Evolutionary conservation across 306 rosid species (phyloP).

Genomic region (Fragaria iinumae): DNA sequence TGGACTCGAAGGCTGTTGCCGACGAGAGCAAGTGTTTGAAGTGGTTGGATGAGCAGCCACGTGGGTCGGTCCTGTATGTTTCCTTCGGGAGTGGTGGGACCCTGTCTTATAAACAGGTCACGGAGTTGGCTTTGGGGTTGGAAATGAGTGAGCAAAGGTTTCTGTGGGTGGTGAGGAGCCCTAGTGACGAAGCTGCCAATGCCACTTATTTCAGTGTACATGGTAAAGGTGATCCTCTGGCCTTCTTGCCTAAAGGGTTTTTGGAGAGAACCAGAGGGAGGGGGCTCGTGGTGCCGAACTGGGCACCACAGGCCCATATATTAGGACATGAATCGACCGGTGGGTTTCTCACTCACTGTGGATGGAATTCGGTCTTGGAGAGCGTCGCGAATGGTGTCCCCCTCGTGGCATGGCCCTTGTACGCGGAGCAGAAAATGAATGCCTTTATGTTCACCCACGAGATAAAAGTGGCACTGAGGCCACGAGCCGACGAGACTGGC

Average conservation of each 20-base stretch:
- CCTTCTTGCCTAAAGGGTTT: conserved; percentile 60
- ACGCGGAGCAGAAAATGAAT: conserved; percentile 75
- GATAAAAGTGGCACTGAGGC: conserved; percentile 45
- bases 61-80: conserved; percentile 40
- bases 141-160: conserved; percentile 43
- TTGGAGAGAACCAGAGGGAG: conserved; percentile 45
- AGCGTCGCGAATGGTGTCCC: conserved; percentile 67
- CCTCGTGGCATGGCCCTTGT: conserved; percentile 72
- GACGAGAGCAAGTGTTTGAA: conserved; percentile 29
- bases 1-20: conserved; percentile 7
- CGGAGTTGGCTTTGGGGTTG: conserved; percentile 42
- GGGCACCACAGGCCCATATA: conserved; percentile 80
- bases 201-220: conserved; percentile 48
- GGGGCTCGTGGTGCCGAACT: conserved; percentile 44
- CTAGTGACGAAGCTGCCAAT: conserved; percentile 30
- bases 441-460: conserved; percentile 49
- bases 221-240: conserved; percentile 24
- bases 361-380: conserved; percentile 75
- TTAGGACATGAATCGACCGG: conserved; percentile 61
- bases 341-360: conserved; percentile 73
- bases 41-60: conserved; percentile 48
- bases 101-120: conserved; percentile 28
- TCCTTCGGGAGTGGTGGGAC: conserved; percentile 55
- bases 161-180: conserved; percentile 48
- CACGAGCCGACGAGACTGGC: conserved; percentile 30